A percentile compares a stretch with the other conserved stretches of the same genome.
phyloP scores from a whole-genome alignment of 192 early-diverging fungal genomes.

The Kappamyces sp. region DNA sequence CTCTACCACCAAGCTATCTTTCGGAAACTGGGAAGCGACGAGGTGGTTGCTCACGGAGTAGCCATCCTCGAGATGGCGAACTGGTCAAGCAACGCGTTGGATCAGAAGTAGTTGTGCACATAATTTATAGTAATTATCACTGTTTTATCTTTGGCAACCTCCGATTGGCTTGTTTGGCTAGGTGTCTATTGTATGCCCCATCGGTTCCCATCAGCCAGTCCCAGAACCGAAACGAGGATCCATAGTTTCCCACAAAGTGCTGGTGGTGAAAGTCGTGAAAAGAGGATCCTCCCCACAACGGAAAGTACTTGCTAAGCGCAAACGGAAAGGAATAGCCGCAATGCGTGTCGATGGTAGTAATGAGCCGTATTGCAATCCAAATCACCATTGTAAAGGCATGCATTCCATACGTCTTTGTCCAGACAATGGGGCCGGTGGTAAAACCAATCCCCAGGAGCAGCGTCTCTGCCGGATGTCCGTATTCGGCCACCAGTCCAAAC shows the following conservation, averaged over 20 bases:
- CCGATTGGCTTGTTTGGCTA: too few relatives aligned
- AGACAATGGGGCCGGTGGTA: slow-evolving; percentile 70
- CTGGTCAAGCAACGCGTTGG: not conserved
- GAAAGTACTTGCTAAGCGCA: not conserved
- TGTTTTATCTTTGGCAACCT: not conserved
- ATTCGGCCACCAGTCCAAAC: slow-evolving; percentile 83
- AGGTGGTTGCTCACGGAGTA: too few relatives aligned
- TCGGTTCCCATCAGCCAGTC: slow-evolving; percentile 83
- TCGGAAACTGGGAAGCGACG: too few relatives aligned
- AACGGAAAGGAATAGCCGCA: too few relatives aligned
- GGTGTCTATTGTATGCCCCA: slow-evolving; percentile 49
- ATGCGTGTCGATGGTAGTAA: too few relatives aligned
- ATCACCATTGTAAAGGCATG: not conserved
- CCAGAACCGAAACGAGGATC: slow-evolving; percentile 84
- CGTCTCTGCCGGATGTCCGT: slow-evolving; percentile 83
- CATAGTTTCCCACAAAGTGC: slow-evolving; percentile 40
- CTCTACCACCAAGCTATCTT: too few relatives aligned
- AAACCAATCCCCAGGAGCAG: slow-evolving; percentile 82
- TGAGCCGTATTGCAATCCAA: too few relatives aligned
- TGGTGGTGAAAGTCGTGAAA: slow-evolving; percentile 90
- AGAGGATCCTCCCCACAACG: slow-evolving; percentile 50
- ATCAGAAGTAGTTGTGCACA: too few relatives aligned
- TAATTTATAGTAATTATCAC: not conserved
- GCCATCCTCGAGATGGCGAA: not conserved
- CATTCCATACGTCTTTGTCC: slow-evolving; percentile 28